Base-by-base conservation (phyloP, 2,329 filamentous ascomycete species). In the Trichoderma oligosporum region DNA sequence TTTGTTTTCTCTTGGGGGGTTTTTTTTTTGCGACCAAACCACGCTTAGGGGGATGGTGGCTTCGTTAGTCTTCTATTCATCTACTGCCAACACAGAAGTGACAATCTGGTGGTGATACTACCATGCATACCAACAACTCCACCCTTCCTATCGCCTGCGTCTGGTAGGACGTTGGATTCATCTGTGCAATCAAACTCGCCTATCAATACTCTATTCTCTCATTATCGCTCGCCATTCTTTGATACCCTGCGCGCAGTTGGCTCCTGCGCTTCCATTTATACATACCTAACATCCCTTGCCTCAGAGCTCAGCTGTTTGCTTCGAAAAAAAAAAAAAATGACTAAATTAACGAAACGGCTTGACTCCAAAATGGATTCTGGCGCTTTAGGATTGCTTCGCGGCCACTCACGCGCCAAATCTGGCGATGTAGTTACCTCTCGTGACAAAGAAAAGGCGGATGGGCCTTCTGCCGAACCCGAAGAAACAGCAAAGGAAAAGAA, bases 181-280 rank as follows among this genome's bases (percentile, higher is more conserved):
- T 55, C 22, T 44, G 52, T 39, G 52, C 52, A 38, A 38, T 55
- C 52, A 27, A 22, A 12, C 31, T 46, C 52, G 41, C 39, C 24
- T 8, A 12, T 14, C 36, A 29, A 22, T 24, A 35, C 29, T 29
- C n/a, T 39, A 16, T 27, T 27, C 22, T 36, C 51, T 33, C 7
- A 39, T 29, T 39, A 31, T 42, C 46, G 31, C 31, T 55, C 41
- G 49, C 29, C 49, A 39, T 36, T 55, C 18, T 41, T 46, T 46
- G 52, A 55, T 55, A 46, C 52, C 52, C 52, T 29, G 52, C 52
- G 52, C 52, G 52, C 52, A 46, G 52, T 55, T 55, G 41, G 22
- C 52, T 46, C 42, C 42, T 29, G 52, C 52, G 52, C 52, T n/a
- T 3, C 31, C 18, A 45, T 46, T 55, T 52, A 31, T 31, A 31